Evolutionary conservation across 2,329 filamentous ascomycete species (phyloP).

Genomic region (Cercospora zeae-maydis): DNA sequence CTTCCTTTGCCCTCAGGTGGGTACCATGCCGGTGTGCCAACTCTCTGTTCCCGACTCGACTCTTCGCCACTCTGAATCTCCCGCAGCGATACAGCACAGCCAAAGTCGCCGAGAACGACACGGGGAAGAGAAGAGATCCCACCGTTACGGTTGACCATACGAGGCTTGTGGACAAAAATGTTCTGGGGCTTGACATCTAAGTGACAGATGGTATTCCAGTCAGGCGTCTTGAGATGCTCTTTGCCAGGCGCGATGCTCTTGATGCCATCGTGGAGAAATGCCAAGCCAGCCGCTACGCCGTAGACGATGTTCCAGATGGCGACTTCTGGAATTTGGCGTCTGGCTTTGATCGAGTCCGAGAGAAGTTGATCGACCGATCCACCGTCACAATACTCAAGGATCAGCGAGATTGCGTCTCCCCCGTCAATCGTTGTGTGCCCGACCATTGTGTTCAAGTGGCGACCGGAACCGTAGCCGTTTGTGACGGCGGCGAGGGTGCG

Average conservation of each 20-base stretch:
- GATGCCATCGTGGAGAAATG: constrained; percentile 35
- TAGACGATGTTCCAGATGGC: constrained; percentile 15
- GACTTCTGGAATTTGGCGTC: background rate
- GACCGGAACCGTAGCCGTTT: background rate
- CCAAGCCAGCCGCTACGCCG: constrained; percentile 16
- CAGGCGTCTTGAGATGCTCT: background rate
- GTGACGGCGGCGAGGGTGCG: constrained; percentile 6
- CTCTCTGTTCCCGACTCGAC: constrained; percentile 9
- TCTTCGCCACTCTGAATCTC: constrained; percentile 14
- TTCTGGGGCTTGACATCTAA: constrained; percentile 21
- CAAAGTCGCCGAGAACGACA: constrained; percentile 25
- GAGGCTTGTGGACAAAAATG: constrained; percentile 20
- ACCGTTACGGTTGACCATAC: no score
- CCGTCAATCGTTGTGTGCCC: constrained; percentile 5
- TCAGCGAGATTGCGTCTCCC: constrained; percentile 4
- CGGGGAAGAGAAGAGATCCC: constrained; percentile 3
- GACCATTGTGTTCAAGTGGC: constrained; percentile 8
- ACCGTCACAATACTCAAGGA: constrained; percentile 18
- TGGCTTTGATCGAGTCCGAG: background rate
- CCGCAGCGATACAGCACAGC: constrained; percentile 17
- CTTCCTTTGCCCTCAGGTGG: constrained; percentile 19
- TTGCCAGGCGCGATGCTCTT: constrained; percentile 1
- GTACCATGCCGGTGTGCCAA: constrained; percentile 21
- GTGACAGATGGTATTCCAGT: constrained; percentile 22
- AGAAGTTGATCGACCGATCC: constrained; percentile 10